These are phyloP conservation scores for Blastobotrys buckinghamii DNA, from an alignment of 1,139 yeast species.

Conservation along the genomic window DNA sequence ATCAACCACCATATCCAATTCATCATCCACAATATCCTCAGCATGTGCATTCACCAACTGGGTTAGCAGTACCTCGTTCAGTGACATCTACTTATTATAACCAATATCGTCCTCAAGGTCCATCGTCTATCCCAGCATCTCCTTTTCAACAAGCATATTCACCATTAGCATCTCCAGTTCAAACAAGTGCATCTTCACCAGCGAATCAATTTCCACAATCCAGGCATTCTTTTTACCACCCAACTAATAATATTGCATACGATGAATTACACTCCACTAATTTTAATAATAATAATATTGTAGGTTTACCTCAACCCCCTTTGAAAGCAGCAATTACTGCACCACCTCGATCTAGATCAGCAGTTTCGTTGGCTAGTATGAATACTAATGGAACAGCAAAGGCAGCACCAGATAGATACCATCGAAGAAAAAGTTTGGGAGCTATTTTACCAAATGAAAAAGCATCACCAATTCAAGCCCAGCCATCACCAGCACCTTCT, in stretches of 20 bases:
- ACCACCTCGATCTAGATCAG: slow-evolving; percentile 8
- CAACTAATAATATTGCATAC: background rate
- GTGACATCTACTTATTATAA: slow-evolving; percentile 5
- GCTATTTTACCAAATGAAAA: slow-evolving; percentile 13
- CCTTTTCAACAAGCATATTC: slow-evolving; percentile 3
- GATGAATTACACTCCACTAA: slow-evolving; percentile 2
- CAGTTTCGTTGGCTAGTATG: background rate
- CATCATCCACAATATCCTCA: slow-evolving; percentile 1
- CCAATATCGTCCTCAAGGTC: background rate
- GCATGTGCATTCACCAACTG: background rate
- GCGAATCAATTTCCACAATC: background rate
- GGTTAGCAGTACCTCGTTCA: slow-evolving; percentile 8
- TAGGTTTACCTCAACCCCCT: background rate
- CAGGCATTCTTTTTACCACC: slow-evolving; percentile 4
- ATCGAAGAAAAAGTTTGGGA: slow-evolving; percentile 22
- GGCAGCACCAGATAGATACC: slow-evolving; percentile 28
- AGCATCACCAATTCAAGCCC: slow-evolving; percentile 13
- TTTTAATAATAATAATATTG: background rate
- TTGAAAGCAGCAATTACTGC: background rate
- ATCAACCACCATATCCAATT: background rate
- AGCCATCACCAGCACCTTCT: slow-evolving; percentile 12
- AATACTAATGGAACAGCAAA: background rate
- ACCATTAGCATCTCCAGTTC: slow-evolving; percentile 7
- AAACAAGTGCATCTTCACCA: background rate
- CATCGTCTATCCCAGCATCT: background rate